Conservation (phyloP, 2,329 filamentous ascomycete species). For the Sordariomycetes sp. region DNA sequence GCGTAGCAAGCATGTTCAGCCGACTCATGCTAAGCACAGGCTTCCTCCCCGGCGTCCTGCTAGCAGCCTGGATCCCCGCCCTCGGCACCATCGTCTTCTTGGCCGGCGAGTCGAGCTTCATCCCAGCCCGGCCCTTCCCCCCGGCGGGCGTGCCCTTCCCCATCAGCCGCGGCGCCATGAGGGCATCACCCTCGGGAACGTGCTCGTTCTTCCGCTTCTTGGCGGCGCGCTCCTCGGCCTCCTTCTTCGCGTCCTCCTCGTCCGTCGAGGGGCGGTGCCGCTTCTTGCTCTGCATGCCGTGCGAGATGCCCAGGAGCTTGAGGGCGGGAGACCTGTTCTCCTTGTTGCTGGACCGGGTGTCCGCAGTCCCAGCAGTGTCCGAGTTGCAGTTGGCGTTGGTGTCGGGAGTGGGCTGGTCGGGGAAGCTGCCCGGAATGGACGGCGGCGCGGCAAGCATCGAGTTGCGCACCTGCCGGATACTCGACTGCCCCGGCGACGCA, state of each 20-base stretch:
- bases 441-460: too few species aligned
- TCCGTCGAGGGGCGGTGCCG: conserved; percentile 43
- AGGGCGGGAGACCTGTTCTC: conserved; percentile 34
- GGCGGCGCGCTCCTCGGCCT: conserved; percentile 31
- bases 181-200: conserved; percentile 35
- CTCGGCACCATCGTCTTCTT: not conserved
- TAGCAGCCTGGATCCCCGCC: not conserved
- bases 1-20: conserved; percentile 46
- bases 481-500: conserved; percentile 42
- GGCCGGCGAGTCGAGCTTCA: conserved; percentile 21
- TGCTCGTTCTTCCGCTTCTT: conserved; percentile 44
- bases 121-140: not conserved
- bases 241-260: conserved; percentile 38
- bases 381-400: too few species aligned
- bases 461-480: conserved; percentile 43
- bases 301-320: conserved; percentile 34
- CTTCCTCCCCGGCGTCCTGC: conserved; percentile 33
- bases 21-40: conserved; percentile 40
- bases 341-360: conserved; percentile 25
- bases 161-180: conserved; percentile 34
- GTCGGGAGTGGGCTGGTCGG: too few species aligned
- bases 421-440: conserved; percentile 44
- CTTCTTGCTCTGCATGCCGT: conserved; percentile 55
- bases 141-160: conserved; percentile 8
- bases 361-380: conserved; percentile 11